Evolutionary conservation across 2,329 filamentous ascomycete genomes (phyloP).

Genomic region (Diaporthe aspalathi): DNA sequence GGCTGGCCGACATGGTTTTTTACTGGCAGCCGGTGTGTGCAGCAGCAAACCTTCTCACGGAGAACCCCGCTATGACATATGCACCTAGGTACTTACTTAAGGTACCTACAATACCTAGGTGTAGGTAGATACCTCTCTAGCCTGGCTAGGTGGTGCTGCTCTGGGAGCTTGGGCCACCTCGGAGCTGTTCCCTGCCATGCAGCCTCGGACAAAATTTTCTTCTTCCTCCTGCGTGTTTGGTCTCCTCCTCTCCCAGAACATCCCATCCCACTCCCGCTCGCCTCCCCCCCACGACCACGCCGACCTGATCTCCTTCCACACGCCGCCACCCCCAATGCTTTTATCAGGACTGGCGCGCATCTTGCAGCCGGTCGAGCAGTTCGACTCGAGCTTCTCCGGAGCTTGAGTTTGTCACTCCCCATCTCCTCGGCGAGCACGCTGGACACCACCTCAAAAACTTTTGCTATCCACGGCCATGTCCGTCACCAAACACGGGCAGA

Average conservation of each 20-base stretch:
- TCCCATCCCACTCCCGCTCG: conserved; percentile 10
- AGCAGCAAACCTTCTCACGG: neutral
- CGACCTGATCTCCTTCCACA: neutral
- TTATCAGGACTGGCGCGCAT: neutral
- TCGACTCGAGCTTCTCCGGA: conserved; percentile 18
- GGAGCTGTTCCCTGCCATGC: conserved; percentile 1
- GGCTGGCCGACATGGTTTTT: too few relatives aligned
- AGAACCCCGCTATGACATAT: conserved; percentile 27
- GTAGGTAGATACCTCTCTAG: too few relatives aligned
- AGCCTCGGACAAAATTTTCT: conserved; percentile 19
- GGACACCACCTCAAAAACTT: neutral
- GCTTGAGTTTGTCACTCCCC: conserved; percentile 9
- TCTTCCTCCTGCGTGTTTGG: neutral
- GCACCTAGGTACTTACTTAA: too few relatives aligned
- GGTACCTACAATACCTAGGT: too few relatives aligned
- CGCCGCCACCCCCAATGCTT: neutral
- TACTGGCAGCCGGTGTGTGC: neutral
- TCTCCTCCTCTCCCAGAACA: conserved; percentile 3
- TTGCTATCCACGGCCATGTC: conserved; percentile 19
- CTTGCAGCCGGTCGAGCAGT: neutral
- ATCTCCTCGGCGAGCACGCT: conserved; percentile 31
- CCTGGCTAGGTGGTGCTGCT: too few relatives aligned
- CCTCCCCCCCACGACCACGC: neutral
- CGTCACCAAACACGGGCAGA: conserved; percentile 20
- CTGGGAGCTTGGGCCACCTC: conserved; percentile 26